Evolutionary conservation across 805 yeast genomes (phyloP), one percentile per base, ranked within the genome.

Genomic region (Schwanniomyces yamadae): DNA sequence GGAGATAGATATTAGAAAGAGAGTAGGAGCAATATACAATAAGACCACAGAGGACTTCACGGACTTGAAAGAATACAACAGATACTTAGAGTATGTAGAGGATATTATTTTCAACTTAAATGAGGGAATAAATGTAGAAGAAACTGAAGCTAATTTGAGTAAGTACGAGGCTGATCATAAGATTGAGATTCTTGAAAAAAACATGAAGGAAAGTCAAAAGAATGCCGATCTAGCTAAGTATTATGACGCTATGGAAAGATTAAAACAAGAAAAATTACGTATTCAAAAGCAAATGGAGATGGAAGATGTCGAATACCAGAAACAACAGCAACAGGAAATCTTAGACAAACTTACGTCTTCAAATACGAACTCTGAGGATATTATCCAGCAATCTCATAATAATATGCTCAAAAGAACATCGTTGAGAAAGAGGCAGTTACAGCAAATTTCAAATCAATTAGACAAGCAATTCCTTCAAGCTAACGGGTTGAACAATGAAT

Each of bases 1-100:
- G 43, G 99, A 93, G 55, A 88, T 95, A 24, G 98, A 93, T 59
- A 78, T 90, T 13, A 73, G 99, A 34, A 82, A 81, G 50, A 69
- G 91, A 38, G 88, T 93, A 8, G 69, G 75, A 48, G 71, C 73
- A 36, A 82, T 90, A 6, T 90, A 83, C 63, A 93, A 93, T 61
- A 84, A 86, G 58, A 79, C 83, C 2, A 77, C 78, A 46, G 80
- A 78, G 25, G 95, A 88, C 48, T 93, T 93, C 52, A 65, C 58
- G 4, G 54, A 69, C 13, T 60, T 82, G 15, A 67, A 71, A 4
- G 84, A 71, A 19, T 90, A 72, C 61, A 88, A 93, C 54, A 69
- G 68, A 46, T 93, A 91, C 54, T 63, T 93, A 36, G 99, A 93
- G 50, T 80, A 80, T 41, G 75, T 90, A 4, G 99, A 93, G 57